phyloP scores from a whole-genome alignment of 2,329 filamentous ascomycete species.

The Sphaerulina populicola region DNA sequence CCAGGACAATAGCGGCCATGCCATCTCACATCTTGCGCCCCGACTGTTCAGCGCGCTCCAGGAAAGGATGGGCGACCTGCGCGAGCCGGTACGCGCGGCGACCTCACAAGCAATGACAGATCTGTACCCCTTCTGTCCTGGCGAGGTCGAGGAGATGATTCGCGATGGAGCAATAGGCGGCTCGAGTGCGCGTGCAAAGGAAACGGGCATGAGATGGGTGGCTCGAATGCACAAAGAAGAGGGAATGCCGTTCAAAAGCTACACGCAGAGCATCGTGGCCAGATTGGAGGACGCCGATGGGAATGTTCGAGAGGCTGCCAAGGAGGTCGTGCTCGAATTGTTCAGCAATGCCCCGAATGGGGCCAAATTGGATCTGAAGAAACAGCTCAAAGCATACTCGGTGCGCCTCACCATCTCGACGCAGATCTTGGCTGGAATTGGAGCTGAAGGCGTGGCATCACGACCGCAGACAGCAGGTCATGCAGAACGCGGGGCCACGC shows the following conservation, averaged over 20 bases:
- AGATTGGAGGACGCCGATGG: constrained; percentile 85
- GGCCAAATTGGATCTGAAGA: constrained; percentile 82
- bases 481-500: constrained; percentile 21
- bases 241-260: constrained; percentile 69
- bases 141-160: constrained; percentile 71
- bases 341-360: constrained; percentile 73
- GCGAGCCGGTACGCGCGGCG: constrained; percentile 71
- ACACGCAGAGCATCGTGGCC: constrained; percentile 74
- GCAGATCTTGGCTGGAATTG: constrained; percentile 68
- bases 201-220: constrained; percentile 77
- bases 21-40: constrained; percentile 56
- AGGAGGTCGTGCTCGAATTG: constrained; percentile 73
- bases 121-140: constrained; percentile 59
- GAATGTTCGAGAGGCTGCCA: constrained; percentile 75
- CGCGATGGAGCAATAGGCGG: constrained; percentile 69
- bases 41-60: constrained; percentile 66
- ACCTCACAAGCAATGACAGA: constrained; percentile 70
- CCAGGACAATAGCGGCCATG: constrained; percentile 67
- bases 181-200: constrained; percentile 76
- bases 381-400: constrained; percentile 72
- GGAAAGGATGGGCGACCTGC: constrained; percentile 79
- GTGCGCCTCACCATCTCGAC: constrained; percentile 79
- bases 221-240: constrained; percentile 77
- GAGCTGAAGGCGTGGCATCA: constrained; percentile 37
- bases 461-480: constrained; percentile 25